A percentile compares a stretch with the other conserved stretches of the same genome.
Evolutionary conservation across 768 basidiomycete genomes (phyloP).

Genomic region (Suillus alpinus): DNA sequence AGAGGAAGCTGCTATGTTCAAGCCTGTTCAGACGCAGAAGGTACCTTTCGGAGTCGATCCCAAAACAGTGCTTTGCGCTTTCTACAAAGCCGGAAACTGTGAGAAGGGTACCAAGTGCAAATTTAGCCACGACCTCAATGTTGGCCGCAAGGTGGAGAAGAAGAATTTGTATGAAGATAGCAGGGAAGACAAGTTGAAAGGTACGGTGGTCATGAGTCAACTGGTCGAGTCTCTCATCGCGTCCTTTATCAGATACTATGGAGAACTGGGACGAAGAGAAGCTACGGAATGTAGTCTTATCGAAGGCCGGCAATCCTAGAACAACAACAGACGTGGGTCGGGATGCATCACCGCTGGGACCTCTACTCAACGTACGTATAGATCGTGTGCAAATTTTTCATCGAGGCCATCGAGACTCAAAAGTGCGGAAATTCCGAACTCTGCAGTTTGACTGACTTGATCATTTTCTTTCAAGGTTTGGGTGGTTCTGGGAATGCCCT

Average conservation of each 20-base stretch:
- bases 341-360: slow-evolving; percentile 14
- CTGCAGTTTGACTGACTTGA: background rate
- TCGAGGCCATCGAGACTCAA: slow-evolving; percentile 90
- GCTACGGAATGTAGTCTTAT: slow-evolving; percentile 79
- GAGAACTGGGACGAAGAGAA: slow-evolving; percentile 97
- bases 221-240: background rate
- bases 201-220: slow-evolving; percentile 36
- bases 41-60: slow-evolving; percentile 96
- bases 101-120: slow-evolving; percentile 96
- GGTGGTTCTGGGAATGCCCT: slow-evolving; percentile 97
- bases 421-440: slow-evolving; percentile 46
- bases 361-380: slow-evolving; percentile 27
- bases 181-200: slow-evolving; percentile 75
- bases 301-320: slow-evolving; percentile 86
- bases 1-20: slow-evolving; percentile 82
- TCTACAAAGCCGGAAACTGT: slow-evolving; percentile 88
- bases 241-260: slow-evolving; percentile 76
- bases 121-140: slow-evolving; percentile 91
- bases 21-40: slow-evolving; percentile 79
- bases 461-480: slow-evolving; percentile 47
- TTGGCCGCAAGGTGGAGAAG: slow-evolving; percentile 92
- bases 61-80: slow-evolving; percentile 89
- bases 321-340: slow-evolving; percentile 83
- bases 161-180: slow-evolving; percentile 90
- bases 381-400: slow-evolving; percentile 98